Conservation (phyloP, 371 early-diverging fungal genomes). For the Mortierella sp. region DNA sequence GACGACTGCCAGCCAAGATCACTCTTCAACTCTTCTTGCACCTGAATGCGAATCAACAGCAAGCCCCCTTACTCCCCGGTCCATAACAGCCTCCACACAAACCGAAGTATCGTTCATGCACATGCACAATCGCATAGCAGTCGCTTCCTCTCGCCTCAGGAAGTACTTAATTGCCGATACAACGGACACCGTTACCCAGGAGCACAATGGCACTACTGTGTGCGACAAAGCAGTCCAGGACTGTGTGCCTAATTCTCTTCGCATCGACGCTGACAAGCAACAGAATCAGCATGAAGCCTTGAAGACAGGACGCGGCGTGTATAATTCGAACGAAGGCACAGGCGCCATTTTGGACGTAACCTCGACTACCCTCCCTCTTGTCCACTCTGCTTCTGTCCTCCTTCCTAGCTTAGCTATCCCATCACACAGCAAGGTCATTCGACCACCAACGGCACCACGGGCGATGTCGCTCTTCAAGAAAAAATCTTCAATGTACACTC, state of each 20-base stretch:
- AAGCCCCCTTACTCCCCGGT: neutral
- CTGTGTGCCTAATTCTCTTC: neutral
- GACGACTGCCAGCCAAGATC: neutral
- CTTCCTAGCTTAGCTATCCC: too few species aligned
- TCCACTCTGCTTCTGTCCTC: neutral
- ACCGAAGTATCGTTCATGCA: neutral
- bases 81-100: neutral
- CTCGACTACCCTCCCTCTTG: neutral
- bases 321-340: neutral
- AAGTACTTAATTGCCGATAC: neutral
- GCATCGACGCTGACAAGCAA: neutral
- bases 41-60: neutral
- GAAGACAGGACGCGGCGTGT: neutral
- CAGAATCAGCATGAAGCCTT: neutral
- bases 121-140: neutral
- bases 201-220: neutral
- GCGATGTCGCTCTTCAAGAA: neutral
- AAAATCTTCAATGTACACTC: neutral
- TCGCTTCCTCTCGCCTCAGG: neutral
- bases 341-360: neutral
- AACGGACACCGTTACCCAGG: neutral
- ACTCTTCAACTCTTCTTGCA: neutral
- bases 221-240: neutral
- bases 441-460: neutral
- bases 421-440: neutral